Evolutionary conservation across 305 asterid species (phyloP).

Genomic region (Solanum hybrid): DNA sequence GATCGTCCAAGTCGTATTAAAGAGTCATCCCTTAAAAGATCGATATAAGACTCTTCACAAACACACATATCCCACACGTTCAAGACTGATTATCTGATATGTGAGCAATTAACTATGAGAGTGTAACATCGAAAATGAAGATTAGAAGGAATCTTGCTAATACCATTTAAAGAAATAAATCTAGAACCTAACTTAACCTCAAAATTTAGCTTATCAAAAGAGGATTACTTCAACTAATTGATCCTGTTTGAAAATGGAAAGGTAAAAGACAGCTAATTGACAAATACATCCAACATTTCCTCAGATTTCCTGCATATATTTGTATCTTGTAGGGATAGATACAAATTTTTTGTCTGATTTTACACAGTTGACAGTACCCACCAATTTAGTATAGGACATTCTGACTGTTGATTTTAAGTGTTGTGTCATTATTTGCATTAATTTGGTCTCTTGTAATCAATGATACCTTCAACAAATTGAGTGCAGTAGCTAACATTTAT

Average conservation of each 20-base stretch:
- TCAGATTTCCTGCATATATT: background rate
- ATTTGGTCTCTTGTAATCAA: background rate
- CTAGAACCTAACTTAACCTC: background rate
- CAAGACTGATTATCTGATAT: background rate
- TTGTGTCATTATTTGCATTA: background rate
- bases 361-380: background rate
- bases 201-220: background rate
- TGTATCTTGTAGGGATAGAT: background rate
- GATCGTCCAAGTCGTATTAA: background rate
- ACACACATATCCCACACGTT: no score
- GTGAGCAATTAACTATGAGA: background rate
- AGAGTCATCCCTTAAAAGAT: background rate
- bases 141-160: background rate
- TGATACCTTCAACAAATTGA: background rate
- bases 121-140: background rate
- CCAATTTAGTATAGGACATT: conserved; percentile 14
- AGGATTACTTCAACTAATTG: background rate
- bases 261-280: background rate
- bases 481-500: background rate
- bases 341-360: background rate
- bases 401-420: conserved; percentile 7
- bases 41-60: background rate
- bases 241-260: background rate
- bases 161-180: background rate
- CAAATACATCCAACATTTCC: background rate